Conservation (phyloP, 2,329 filamentous ascomycete genomes). For the Escovopsis sp. region DNA sequence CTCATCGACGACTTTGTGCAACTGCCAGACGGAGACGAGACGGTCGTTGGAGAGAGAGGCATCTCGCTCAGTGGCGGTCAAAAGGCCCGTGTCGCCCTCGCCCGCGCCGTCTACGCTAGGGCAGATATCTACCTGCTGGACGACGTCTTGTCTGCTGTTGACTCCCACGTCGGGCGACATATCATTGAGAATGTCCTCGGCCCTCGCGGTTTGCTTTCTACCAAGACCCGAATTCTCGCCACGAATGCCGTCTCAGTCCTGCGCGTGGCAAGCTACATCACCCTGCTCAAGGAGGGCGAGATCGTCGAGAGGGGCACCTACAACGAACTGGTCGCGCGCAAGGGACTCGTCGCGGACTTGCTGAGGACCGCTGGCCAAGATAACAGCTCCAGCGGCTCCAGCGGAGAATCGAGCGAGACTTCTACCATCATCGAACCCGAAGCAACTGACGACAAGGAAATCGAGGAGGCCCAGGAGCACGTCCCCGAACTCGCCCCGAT, state of each 20-base stretch:
- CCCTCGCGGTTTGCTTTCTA: slow-evolving; percentile 61
- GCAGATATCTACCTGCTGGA: slow-evolving; percentile 95
- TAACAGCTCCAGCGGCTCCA: slow-evolving; percentile 29
- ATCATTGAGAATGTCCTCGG: slow-evolving; percentile 91
- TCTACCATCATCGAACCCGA: slow-evolving; percentile 42
- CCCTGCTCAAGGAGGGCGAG: slow-evolving; percentile 66
- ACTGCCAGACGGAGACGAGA: slow-evolving; percentile 90
- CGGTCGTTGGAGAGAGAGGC: slow-evolving; percentile 88
- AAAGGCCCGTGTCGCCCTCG: slow-evolving; percentile 83
- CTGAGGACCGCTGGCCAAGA: slow-evolving; percentile 61
- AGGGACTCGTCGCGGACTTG: slow-evolving; percentile 74
- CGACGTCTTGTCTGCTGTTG: slow-evolving; percentile 90
- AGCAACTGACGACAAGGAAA: slow-evolving; percentile 42
- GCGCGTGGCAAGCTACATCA: slow-evolving; percentile 78
- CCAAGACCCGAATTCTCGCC: slow-evolving; percentile 83
- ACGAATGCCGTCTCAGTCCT: slow-evolving; percentile 92
- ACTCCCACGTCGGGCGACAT: slow-evolving; percentile 91
- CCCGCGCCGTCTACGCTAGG: slow-evolving; percentile 86
- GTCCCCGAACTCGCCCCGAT: slow-evolving; percentile 67
- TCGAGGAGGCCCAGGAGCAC: slow-evolving; percentile 65
- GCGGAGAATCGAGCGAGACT: slow-evolving; percentile 34
- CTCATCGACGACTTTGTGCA: slow-evolving; percentile 80
- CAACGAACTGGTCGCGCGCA: slow-evolving; percentile 82
- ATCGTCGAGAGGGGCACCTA: slow-evolving; percentile 84
- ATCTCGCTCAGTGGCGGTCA: slow-evolving; percentile 94